Evolutionary conservation across 176 grass and related monocot species (phyloP).

Genomic region (Oryza meyeriana): DNA sequence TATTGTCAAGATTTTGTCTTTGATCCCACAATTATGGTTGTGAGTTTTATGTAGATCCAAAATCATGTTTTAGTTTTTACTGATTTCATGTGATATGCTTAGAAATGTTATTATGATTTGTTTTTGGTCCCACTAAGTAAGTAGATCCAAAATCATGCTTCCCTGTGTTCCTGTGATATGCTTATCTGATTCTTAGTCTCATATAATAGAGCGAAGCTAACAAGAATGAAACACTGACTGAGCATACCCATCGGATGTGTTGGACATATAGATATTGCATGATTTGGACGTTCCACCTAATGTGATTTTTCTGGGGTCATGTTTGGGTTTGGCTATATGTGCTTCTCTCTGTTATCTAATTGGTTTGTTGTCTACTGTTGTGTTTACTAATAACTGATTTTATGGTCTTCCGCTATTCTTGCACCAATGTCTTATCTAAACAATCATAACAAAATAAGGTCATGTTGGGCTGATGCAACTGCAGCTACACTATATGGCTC

Average conservation of each 20-base stretch:
- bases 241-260: background rate
- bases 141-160: background rate
- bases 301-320: background rate
- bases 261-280: conserved; percentile 11
- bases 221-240: background rate
- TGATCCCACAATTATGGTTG: background rate
- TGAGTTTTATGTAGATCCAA: background rate
- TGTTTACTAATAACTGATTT: background rate
- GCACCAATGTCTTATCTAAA: background rate
- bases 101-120: background rate
- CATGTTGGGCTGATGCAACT: background rate
- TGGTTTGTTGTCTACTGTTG: background rate
- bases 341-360: background rate
- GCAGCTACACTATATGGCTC: background rate
- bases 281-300: conserved; percentile 22
- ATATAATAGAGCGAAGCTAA: background rate
- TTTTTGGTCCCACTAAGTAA: background rate
- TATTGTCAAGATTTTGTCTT: background rate
- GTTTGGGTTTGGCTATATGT: background rate
- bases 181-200: background rate
- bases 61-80: background rate
- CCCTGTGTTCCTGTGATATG: conserved; percentile 7
- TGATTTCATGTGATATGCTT: conserved; percentile 14
- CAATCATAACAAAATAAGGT: background rate
- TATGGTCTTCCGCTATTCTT: background rate